Percentiles rank a stretch among this genome's conserved stretches.
Evolutionary conservation across 306 rosid genomes (phyloP).

Genomic region (Cercis canadensis): DNA sequence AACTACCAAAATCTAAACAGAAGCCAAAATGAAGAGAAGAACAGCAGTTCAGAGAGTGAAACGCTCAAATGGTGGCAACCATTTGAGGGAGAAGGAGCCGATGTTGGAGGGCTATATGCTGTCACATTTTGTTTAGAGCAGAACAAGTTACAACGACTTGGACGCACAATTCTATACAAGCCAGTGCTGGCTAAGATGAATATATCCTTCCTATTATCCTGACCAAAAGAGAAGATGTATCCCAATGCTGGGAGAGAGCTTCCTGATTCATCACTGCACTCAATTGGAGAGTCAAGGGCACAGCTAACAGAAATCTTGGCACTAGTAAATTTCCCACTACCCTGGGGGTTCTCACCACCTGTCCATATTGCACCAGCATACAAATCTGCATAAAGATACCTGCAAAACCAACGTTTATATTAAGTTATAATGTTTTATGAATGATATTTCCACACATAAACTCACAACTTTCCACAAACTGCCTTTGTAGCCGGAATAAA

Average conservation of each 20-base stretch:
- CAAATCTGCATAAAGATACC: conserved; percentile 52
- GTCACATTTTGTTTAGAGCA: no score
- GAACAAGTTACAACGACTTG: conserved; percentile 42
- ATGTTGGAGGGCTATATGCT: no score
- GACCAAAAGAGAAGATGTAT: conserved; percentile 43
- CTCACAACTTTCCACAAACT: no score
- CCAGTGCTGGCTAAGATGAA: conserved; percentile 41
- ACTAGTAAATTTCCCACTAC: conserved; percentile 44
- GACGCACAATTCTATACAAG: conserved; percentile 40
- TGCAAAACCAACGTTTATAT: background rate
- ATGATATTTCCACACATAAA: no score
- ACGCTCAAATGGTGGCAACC: no score
- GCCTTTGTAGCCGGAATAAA: no score
- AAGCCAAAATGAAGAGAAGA: no score
- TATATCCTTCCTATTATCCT: conserved; percentile 46
- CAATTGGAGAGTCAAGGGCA: conserved; percentile 47
- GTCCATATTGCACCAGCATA: conserved; percentile 39
- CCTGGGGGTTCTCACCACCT: conserved; percentile 43
- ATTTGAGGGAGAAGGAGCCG: no score
- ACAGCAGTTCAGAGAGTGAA: no score
- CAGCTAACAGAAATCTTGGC: conserved; percentile 23
- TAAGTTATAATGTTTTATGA: no score
- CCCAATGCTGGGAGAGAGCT: conserved; percentile 42
- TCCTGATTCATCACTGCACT: conserved; percentile 32
- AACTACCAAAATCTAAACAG: no score